phyloP scores from a whole-genome alignment of 345 rosid species.

The Microcos paniculata region DNA sequence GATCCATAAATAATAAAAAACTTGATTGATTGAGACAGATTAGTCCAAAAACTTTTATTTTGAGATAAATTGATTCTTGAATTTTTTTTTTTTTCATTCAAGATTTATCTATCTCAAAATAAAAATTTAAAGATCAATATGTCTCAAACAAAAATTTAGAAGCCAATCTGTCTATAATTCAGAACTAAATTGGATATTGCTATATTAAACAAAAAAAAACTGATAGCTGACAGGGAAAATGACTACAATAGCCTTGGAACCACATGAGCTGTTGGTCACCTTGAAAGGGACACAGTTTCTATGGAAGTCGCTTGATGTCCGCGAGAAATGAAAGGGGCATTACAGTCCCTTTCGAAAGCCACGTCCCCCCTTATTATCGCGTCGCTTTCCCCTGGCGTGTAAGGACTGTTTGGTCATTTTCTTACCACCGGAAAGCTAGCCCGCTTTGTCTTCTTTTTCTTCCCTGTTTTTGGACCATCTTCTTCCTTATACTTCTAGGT shows the following conservation, averaged over 20 bases:
- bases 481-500: background rate
- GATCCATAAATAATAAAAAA: too few species aligned
- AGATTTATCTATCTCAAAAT: too few species aligned
- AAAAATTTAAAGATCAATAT: too few species aligned
- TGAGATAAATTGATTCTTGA: too few species aligned
- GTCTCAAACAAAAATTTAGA: too few species aligned
- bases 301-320: background rate
- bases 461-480: slow-evolving; percentile 3
- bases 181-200: too few species aligned
- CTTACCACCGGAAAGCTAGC: background rate
- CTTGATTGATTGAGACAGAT: too few species aligned
- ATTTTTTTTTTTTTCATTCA: too few species aligned
- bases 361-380: background rate
- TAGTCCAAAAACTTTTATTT: too few species aligned
- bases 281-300: slow-evolving; percentile 18
- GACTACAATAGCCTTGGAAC: slow-evolving; percentile 15
- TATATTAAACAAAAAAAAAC: background rate
- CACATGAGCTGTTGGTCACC: background rate
- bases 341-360: background rate
- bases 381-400: slow-evolving; percentile 16
- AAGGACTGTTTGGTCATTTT: slow-evolving; percentile 23
- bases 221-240: background rate
- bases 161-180: background rate
- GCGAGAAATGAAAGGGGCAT: background rate
- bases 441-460: background rate